phyloP scores from a whole-genome alignment of 2,329 filamentous ascomycete genomes.

The Huntiella bhutanensis region DNA sequence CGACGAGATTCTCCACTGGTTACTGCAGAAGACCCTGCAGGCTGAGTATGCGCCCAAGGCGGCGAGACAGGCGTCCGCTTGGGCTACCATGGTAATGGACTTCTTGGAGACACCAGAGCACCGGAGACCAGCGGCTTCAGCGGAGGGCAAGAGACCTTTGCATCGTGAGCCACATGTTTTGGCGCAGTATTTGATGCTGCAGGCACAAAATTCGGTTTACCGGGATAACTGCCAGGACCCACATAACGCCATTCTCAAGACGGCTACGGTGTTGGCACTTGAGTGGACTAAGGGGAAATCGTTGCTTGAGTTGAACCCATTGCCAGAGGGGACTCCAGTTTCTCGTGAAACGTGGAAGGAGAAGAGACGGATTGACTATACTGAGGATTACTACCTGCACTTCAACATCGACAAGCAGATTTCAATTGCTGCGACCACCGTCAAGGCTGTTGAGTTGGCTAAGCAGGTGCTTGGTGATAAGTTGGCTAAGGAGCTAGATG shows the following conservation, averaged over 20 bases:
- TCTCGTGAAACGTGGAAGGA: neutral
- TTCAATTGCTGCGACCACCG: constrained; percentile 19
- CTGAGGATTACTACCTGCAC: constrained; percentile 20
- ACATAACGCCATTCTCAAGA: constrained; percentile 20
- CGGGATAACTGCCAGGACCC: constrained; percentile 17
- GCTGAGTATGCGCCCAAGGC: constrained; percentile 18
- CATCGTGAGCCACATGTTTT: constrained; percentile 26
- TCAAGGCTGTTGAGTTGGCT: constrained; percentile 28
- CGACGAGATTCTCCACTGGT: constrained; percentile 20
- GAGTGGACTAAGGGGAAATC: constrained; percentile 24
- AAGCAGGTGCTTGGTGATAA: constrained; percentile 22
- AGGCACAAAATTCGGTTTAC: constrained; percentile 22
- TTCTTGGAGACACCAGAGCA: constrained; percentile 28
- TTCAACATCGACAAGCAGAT: constrained; percentile 19
- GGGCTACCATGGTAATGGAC: constrained; percentile 29
- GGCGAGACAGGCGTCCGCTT: constrained; percentile 25
- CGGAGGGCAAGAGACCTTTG: constrained; percentile 15
- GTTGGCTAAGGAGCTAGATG: constrained; percentile 21
- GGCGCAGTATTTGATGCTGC: constrained; percentile 24
- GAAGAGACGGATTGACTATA: constrained; percentile 15
- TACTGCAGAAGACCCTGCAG: constrained; percentile 25
- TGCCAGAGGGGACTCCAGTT: constrained; percentile 1
- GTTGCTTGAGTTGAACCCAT: constrained; percentile 21
- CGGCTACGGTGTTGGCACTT: constrained; percentile 20
- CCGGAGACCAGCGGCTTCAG: constrained; percentile 12